These are phyloP conservation scores for Moringa oleifera DNA, from an alignment of 345 rosid genomes.

Conservation along the genomic window DNA sequence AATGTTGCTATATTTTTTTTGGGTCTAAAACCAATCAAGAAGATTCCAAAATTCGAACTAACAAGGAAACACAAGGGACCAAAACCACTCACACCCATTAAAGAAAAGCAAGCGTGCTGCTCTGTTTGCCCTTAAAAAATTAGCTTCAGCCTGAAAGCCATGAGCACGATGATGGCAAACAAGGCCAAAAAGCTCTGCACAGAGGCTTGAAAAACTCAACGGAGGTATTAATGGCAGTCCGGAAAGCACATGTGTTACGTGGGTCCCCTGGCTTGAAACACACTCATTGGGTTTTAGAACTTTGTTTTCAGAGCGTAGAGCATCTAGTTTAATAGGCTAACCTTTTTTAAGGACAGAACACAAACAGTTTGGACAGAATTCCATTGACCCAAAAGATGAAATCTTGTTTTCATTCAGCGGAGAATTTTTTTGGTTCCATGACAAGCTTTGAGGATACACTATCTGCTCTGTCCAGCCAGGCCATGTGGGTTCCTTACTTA, in stretches of 20 bases:
- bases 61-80: conserved; percentile 20
- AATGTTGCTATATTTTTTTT: background rate
- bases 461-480: background rate
- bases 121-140: conserved; percentile 19
- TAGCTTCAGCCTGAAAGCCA: conserved; percentile 17
- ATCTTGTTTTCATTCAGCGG: no score
- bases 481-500: background rate
- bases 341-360: no score
- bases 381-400: background rate
- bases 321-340: no score
- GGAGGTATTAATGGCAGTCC: conserved; percentile 22
- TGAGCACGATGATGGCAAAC: conserved; percentile 21
- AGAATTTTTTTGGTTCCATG: background rate
- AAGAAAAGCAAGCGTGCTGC: conserved; percentile 23
- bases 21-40: conserved; percentile 19
- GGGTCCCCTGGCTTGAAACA: conserved; percentile 59
- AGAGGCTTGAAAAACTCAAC: conserved; percentile 28
- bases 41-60: conserved; percentile 28
- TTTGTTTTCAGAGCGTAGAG: conserved; percentile 1
- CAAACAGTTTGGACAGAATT: no score
- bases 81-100: conserved; percentile 26
- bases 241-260: conserved; percentile 43
- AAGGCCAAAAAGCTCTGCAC: conserved; percentile 12
- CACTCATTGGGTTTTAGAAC: conserved; percentile 51
- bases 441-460: background rate